phyloP scores from a whole-genome alignment of 345 rosid species.

The Mangifera indica region DNA sequence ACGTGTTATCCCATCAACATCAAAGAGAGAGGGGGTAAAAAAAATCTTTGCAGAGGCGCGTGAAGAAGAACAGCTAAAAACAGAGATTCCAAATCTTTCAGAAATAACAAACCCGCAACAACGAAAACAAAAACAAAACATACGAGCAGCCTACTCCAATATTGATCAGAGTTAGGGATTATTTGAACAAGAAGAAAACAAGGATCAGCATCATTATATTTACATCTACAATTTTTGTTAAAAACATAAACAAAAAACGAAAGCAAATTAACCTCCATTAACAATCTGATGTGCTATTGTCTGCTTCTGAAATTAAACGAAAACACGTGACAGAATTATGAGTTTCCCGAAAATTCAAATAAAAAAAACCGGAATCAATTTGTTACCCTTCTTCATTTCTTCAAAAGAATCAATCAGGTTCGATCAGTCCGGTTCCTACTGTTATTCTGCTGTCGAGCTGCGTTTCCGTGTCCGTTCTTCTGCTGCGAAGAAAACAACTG shows the following conservation, averaged over 20 bases:
- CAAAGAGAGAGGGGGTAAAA: neutral
- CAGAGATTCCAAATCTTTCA: conserved; percentile 32
- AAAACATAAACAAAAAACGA: neutral
- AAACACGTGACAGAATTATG: neutral
- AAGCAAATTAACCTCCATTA: neutral
- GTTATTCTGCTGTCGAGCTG: conserved; percentile 27
- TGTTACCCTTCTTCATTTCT: neutral
- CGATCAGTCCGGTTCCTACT: conserved; percentile 32
- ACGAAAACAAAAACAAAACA: neutral
- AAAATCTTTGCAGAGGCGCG: neutral
- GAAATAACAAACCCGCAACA: neutral
- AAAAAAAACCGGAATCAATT: conserved; percentile 3
- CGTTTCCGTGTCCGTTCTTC: conserved; percentile 35
- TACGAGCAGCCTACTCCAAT: neutral
- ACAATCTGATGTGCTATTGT: conserved; percentile 14
- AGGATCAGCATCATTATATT: neutral
- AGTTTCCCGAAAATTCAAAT: conserved; percentile 9
- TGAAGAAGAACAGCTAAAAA: conserved; percentile 3
- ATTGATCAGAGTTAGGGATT: neutral
- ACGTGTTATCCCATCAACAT: conserved; percentile 9
- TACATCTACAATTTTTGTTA: conserved; percentile 13
- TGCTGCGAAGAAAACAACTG: conserved; percentile 57
- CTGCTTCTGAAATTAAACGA: conserved; percentile 10
- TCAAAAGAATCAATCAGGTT: conserved; percentile 24
- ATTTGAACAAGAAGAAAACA: neutral